A percentile compares a stretch with the other conserved stretches of the same genome.
These are phyloP conservation scores for Trichoderma virens DNA, from an alignment of 495 filamentous ascomycete genomes.

Conservation along the genomic window DNA sequence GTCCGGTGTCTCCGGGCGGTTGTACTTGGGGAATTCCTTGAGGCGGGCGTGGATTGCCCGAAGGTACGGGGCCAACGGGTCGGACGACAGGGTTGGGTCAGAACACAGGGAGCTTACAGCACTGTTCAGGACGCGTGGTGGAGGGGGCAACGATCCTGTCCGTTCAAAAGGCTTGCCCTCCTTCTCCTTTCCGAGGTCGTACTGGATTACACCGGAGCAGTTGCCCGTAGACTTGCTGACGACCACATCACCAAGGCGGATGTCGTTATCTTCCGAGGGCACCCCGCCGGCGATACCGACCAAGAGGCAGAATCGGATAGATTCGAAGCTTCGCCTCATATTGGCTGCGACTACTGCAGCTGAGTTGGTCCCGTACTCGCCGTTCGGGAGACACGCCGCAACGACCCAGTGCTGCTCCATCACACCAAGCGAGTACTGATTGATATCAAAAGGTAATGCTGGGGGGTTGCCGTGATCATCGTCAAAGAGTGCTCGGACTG, in stretches of 20 bases:
- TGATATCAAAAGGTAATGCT: neutral
- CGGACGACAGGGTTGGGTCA: conserved; percentile 17
- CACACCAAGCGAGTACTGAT: conserved; percentile 23
- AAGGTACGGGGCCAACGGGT: conserved; percentile 17
- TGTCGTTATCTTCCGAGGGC: conserved; percentile 23
- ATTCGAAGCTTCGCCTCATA: conserved; percentile 26
- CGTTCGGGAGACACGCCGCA: conserved; percentile 32
- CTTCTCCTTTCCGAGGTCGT: conserved; percentile 31
- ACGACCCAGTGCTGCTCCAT: conserved; percentile 33
- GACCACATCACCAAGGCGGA: conserved; percentile 37
- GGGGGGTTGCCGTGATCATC: neutral
- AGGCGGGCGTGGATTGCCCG: conserved; percentile 14
- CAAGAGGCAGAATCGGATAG: conserved; percentile 30
- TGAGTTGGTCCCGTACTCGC: conserved; percentile 18
- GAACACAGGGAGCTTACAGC: conserved; percentile 21
- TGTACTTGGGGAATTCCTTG: conserved; percentile 19
- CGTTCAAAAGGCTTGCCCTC: conserved; percentile 20
- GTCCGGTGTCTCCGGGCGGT: conserved; percentile 18
- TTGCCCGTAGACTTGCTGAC: conserved; percentile 21
- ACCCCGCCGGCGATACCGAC: conserved; percentile 38
- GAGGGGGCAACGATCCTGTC: conserved; percentile 26
- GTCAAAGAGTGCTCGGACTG: neutral
- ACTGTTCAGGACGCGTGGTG: conserved; percentile 15
- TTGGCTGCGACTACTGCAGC: conserved; percentile 26
- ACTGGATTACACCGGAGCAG: conserved; percentile 30